Conservation (phyloP, 306 rosid species). For the Cicer arietinum region DNA sequence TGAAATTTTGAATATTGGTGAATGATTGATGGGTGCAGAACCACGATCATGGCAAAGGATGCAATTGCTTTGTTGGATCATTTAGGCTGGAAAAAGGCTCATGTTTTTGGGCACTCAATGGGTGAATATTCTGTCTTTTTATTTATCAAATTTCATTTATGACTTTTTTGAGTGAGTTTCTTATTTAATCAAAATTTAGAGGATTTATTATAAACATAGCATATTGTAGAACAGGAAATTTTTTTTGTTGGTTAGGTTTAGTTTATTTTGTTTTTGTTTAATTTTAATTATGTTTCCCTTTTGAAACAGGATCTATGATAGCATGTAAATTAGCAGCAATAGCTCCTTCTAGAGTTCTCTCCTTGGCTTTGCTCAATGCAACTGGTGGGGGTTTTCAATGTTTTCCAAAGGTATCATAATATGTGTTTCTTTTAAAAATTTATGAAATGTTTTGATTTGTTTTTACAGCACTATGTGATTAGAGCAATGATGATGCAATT, state of each 20-base stretch:
- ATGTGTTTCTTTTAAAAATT: not conserved
- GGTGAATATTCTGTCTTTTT: constrained; percentile 56
- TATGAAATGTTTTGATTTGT: constrained; percentile 16
- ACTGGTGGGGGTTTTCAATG: constrained; percentile 94
- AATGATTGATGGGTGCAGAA: constrained; percentile 67
- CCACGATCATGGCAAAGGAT: constrained; percentile 86
- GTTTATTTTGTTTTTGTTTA: constrained; percentile 7
- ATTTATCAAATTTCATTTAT: too few relatives aligned
- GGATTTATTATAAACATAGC: not conserved
- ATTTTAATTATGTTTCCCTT: constrained; percentile 8
- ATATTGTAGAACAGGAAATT: not conserved
- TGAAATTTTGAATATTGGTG: not conserved
- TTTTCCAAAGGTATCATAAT: constrained; percentile 76
- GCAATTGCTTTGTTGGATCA: constrained; percentile 85
- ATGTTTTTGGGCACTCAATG: constrained; percentile 96
- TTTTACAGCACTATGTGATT: constrained; percentile 8
- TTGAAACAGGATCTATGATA: constrained; percentile 83
- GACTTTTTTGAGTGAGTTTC: not conserved
- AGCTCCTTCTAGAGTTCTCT: constrained; percentile 79
- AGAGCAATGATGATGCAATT: not conserved
- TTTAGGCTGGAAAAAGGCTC: constrained; percentile 90
- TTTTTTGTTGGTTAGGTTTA: not conserved
- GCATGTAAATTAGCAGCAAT: constrained; percentile 90
- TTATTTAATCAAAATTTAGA: not conserved
- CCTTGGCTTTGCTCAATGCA: constrained; percentile 90